Evolutionary conservation across 2,329 filamentous ascomycete species (phyloP).

Genomic region (Colletotrichum tanaceti): DNA sequence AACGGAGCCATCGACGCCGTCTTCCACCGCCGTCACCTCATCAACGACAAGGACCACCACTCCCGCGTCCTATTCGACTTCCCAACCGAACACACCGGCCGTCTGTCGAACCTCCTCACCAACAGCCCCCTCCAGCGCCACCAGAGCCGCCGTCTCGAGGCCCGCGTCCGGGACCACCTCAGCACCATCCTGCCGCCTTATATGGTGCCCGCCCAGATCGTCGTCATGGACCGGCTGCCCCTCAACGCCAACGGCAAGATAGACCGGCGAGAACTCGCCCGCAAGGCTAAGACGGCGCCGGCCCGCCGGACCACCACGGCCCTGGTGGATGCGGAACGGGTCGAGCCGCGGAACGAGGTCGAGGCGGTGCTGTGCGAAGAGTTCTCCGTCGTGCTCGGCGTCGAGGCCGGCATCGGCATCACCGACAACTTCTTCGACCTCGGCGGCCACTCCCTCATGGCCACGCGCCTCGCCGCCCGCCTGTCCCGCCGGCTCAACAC

Average conservation of each 20-base stretch:
- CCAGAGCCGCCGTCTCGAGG: neutral
- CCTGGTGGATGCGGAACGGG: no score
- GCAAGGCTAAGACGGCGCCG: slow-evolving; percentile 38
- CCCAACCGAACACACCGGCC: slow-evolving; percentile 8
- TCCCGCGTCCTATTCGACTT: slow-evolving; percentile 10
- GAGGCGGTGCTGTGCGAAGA: slow-evolving; percentile 39
- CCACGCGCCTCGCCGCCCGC: slow-evolving; percentile 21
- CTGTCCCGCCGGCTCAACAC: slow-evolving; percentile 24
- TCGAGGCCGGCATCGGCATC: slow-evolving; percentile 31
- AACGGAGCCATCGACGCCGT: slow-evolving; percentile 46
- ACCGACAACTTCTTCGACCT: slow-evolving; percentile 41
- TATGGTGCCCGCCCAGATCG: slow-evolving; percentile 45
- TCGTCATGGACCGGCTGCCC: slow-evolving; percentile 45
- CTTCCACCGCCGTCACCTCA: slow-evolving; percentile 51
- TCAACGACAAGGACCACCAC: no score
- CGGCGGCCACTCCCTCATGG: no score
- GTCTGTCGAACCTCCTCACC: neutral
- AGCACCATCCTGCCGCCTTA: slow-evolving; percentile 43
- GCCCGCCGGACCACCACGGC: no score
- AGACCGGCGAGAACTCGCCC: slow-evolving; percentile 36
- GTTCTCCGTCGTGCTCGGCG: slow-evolving; percentile 19
- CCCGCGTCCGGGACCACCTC: neutral
- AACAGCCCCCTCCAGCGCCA: slow-evolving; percentile 13
- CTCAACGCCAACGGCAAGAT: slow-evolving; percentile 45
- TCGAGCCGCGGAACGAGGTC: slow-evolving; percentile 22